Conservation (phyloP, 2,329 filamentous ascomycete species). For the Dactylellina cionopaga region DNA sequence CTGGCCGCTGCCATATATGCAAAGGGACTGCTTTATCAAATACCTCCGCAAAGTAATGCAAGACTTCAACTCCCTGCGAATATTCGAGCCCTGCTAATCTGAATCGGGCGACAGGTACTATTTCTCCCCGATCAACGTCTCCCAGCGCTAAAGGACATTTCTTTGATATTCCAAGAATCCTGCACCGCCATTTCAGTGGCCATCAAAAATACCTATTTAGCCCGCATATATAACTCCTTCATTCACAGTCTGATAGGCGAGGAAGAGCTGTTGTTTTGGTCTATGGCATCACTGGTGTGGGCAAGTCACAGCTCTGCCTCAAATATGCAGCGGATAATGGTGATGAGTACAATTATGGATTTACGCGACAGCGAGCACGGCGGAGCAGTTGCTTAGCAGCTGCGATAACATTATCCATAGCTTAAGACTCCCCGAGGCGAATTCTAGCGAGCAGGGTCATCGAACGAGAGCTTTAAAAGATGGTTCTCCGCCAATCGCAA, state of each 20-base stretch:
- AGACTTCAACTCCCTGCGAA: no score
- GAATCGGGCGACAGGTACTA: no score
- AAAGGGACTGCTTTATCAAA: slow-evolving; percentile 53
- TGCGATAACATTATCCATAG: not conserved
- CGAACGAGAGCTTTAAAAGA: not conserved
- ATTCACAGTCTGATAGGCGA: not conserved
- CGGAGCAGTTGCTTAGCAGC: not conserved
- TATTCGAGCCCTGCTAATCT: no score
- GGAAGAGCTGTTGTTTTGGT: not conserved
- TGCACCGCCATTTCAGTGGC: slow-evolving; percentile 7
- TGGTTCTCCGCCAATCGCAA: not conserved
- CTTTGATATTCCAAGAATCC: not conserved
- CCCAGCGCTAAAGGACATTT: not conserved
- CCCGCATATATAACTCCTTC: not conserved
- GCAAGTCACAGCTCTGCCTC: slow-evolving; percentile 1
- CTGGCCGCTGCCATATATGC: slow-evolving; percentile 58
- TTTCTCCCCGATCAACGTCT: not conserved
- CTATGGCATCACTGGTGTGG: not conserved
- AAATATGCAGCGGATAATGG: slow-evolving; percentile 3
- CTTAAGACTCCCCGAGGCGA: not conserved
- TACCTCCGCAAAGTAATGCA: no score
- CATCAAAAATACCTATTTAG: not conserved
- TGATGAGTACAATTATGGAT: not conserved
- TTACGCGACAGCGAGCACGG: not conserved
- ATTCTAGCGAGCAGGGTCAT: not conserved